Percentiles rank a stretch among this genome's conserved stretches.
Evolutionary conservation across 2,329 filamentous ascomycete species (phyloP).

Genomic region (Dothideomycetes sp.): DNA sequence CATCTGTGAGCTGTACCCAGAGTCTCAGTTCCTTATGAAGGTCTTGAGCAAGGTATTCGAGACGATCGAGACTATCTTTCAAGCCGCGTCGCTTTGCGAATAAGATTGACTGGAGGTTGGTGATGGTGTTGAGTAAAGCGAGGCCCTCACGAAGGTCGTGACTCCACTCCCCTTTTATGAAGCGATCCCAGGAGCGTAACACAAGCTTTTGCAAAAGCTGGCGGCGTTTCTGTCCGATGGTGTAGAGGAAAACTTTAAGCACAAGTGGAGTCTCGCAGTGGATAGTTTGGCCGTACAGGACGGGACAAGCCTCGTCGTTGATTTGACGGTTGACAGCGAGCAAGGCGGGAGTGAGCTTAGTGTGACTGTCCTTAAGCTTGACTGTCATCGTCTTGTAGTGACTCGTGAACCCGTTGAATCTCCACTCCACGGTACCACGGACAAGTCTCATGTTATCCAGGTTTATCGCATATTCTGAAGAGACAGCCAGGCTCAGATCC

Average conservation of each 20-base stretch:
- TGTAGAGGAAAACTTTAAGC: neutral
- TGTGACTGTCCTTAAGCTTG: no score
- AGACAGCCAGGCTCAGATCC: no score
- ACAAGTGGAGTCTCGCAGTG: neutral
- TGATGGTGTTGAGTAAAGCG: neutral
- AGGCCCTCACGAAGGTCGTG: neutral
- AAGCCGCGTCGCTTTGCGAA: no score
- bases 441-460: no score
- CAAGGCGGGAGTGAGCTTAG: constrained; percentile 1
- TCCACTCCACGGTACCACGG: no score
- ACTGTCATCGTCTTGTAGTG: no score
- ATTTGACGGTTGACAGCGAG: neutral
- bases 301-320: neutral
- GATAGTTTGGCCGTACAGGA: neutral
- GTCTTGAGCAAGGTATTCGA: no score
- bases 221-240: neutral
- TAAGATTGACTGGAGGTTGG: neutral
- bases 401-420: no score
- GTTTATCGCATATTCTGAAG: no score
- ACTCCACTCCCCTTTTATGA: neutral
- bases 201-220: neutral
- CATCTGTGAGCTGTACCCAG: no score
- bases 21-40: no score
- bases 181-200: neutral
- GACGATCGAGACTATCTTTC: no score